phyloP scores from a whole-genome alignment of 306 rosid species.

The Cicer chorassanicum region DNA sequence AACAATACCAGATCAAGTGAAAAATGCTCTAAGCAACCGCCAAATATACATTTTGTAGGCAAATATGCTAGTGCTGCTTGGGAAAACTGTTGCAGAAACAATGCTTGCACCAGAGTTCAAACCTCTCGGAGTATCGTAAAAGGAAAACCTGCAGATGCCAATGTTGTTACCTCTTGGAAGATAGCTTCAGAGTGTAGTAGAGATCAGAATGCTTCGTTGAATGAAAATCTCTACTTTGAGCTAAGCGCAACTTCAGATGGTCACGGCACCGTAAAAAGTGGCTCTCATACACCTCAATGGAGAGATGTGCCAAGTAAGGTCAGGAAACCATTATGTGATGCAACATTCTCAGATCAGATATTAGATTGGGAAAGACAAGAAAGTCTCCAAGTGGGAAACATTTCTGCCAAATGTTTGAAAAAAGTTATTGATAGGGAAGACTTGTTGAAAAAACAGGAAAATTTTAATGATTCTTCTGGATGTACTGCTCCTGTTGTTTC shows the following conservation, averaged over 20 bases:
- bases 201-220: slow-evolving; percentile 44
- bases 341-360: slow-evolving; percentile 40
- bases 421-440: slow-evolving; percentile 37
- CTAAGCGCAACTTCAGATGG: slow-evolving; percentile 45
- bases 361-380: slow-evolving; percentile 49
- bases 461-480: slow-evolving; percentile 62
- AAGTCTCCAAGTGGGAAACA: slow-evolving; percentile 44
- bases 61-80: slow-evolving; percentile 41
- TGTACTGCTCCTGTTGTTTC: slow-evolving; percentile 61
- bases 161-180: slow-evolving; percentile 48
- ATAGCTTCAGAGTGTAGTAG: slow-evolving; percentile 43
- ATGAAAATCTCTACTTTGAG: slow-evolving; percentile 40
- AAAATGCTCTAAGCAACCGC: slow-evolving; percentile 48
- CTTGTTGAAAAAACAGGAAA: slow-evolving; percentile 55
- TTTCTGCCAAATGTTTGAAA: slow-evolving; percentile 44
- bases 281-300: slow-evolving; percentile 58
- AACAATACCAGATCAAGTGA: slow-evolving; percentile 47
- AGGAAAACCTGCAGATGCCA: slow-evolving; percentile 40
- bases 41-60: slow-evolving; percentile 44
- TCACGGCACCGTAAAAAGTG: slow-evolving; percentile 37
- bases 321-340: slow-evolving; percentile 52
- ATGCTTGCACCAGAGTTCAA: slow-evolving; percentile 49
- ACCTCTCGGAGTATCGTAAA: slow-evolving; percentile 37
- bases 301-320: slow-evolving; percentile 68
- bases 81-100: slow-evolving; percentile 42